phyloP scores from a whole-genome alignment of 2,329 filamentous ascomycete genomes.

The Septoria petroselini region DNA sequence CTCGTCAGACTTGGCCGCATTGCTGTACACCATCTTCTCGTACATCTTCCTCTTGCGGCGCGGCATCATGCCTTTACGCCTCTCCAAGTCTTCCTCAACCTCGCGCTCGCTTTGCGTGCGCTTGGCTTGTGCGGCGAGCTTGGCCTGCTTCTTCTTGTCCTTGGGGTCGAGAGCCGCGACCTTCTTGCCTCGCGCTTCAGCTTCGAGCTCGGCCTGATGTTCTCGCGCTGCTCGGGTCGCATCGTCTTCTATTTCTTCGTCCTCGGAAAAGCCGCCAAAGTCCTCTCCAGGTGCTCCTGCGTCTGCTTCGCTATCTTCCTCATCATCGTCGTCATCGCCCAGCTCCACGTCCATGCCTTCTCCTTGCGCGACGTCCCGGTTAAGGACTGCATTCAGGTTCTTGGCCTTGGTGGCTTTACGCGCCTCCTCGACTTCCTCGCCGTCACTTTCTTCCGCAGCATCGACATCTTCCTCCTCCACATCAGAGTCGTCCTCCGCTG shows the following conservation, averaged over 20 bases:
- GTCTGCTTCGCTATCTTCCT: conserved; percentile 46
- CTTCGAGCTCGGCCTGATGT: conserved; percentile 87
- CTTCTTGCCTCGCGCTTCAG: conserved; percentile 73
- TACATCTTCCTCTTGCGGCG: conserved; percentile 96
- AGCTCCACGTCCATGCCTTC: conserved; percentile 49
- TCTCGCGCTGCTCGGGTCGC: conserved; percentile 61
- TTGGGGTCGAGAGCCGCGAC: conserved; percentile 50
- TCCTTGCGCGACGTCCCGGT: conserved; percentile 31
- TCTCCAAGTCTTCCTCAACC: conserved; percentile 83
- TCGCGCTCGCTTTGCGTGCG: conserved; percentile 58
- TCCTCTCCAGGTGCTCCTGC: conserved; percentile 50
- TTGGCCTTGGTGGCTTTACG: conserved; percentile 43
- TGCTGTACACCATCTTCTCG: conserved; percentile 95
- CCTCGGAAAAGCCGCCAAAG: conserved; percentile 49
- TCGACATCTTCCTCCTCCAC: conserved; percentile 51
- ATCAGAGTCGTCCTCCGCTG: conserved; percentile 39
- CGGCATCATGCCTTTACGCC: conserved; percentile 96
- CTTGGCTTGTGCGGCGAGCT: conserved; percentile 68
- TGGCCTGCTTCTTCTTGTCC: conserved; percentile 57
- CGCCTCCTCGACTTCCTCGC: conserved; percentile 36
- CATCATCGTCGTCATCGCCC: conserved; percentile 43
- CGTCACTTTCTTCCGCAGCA: conserved; percentile 44
- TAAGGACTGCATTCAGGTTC: conserved; percentile 32
- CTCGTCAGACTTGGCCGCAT: conserved; percentile 88
- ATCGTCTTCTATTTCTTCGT: conserved; percentile 55